Conservation (phyloP, 2,329 filamentous ascomycete species). For the Fusarium sp. region DNA sequence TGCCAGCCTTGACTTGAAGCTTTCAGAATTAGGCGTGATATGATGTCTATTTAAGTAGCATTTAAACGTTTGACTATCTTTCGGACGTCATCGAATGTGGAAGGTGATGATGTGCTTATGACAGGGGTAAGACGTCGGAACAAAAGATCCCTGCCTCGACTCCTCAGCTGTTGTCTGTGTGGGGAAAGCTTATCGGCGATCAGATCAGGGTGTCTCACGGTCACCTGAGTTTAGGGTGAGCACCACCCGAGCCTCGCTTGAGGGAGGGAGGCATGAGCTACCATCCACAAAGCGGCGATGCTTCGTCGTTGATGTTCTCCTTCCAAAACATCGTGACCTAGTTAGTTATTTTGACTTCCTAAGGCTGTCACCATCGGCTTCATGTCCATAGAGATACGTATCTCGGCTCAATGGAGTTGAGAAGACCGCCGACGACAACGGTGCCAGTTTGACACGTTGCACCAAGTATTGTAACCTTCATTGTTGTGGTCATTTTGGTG, state of each 20-base stretch:
- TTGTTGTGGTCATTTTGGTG: not conserved
- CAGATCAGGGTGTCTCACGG: not conserved
- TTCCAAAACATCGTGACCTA: no score
- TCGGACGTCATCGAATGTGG: not conserved
- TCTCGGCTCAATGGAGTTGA: not conserved
- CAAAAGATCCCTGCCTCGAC: not conserved
- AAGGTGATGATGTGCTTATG: not conserved
- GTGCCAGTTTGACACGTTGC: not conserved
- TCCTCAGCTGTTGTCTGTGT: not conserved
- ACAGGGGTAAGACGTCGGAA: not conserved
- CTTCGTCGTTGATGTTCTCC: no score
- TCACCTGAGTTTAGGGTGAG: no score
- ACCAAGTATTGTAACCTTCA: not conserved
- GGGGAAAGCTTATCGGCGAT: not conserved
- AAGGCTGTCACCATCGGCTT: no score
- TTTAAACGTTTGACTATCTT: not conserved
- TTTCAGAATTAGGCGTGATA: not conserved
- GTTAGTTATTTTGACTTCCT: no score
- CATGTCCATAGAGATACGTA: no score
- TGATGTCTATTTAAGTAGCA: not conserved
- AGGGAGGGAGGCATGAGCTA: no score
- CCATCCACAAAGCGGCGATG: no score
- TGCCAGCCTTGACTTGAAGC: not conserved
- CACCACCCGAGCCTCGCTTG: no score
- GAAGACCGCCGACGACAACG: rapidly evolving